Evolutionary conservation across 2,329 filamentous ascomycete species (phyloP), one percentile per base, ranked within the genome.

Genomic region (Paraphaeosphaeria minitans): DNA sequence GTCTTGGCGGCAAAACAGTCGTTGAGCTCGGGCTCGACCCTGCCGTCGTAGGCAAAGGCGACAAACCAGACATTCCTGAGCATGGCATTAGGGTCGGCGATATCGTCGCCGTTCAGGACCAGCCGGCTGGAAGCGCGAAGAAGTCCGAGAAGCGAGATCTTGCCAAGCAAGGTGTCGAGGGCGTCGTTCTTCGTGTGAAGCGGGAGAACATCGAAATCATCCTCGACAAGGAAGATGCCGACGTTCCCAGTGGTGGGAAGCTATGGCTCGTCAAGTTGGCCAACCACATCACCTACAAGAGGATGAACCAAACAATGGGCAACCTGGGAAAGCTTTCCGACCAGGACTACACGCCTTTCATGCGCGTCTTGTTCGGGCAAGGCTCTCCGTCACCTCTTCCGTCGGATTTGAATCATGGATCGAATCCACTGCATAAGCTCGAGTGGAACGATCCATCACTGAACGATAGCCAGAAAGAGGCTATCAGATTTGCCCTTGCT

Each of bases 1-100:
- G 95, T 0, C 82, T 97, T 39, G 95, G 93, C 16, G 95, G 95
- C n/a, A 91, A 92, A 64, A 92, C 91, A 0, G 89, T 99, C 1
- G 80, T 97, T 3, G 93, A 97, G 75, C 86, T 99, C 6, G 81
- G 80, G 16, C 81, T 87, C 0, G 94, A 97, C 70, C 79, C 85
- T n/a, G 90, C 92, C 0, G 84, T 89, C 1, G 73, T 72, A 22
- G 64, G 68, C 9, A 82, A 85, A 4, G 76, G 73, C 46, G 75
- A 72, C 21, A 75, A 71, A 45, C 77, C 81, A 0, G 85, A 87
- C 62, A 79, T 94, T 21, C 88, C 89, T 1, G 89, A 92, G 72
- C 91, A 94, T 80, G 90, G 90, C 27, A 80, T 95, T 53, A 83
- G 91, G 2, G 84, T 86, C 0, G 92, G 92, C 1, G 92, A 95